Evolutionary conservation across 2,329 filamentous ascomycete genomes (phyloP).

Genomic region (Pseudodiploospora longispora): DNA sequence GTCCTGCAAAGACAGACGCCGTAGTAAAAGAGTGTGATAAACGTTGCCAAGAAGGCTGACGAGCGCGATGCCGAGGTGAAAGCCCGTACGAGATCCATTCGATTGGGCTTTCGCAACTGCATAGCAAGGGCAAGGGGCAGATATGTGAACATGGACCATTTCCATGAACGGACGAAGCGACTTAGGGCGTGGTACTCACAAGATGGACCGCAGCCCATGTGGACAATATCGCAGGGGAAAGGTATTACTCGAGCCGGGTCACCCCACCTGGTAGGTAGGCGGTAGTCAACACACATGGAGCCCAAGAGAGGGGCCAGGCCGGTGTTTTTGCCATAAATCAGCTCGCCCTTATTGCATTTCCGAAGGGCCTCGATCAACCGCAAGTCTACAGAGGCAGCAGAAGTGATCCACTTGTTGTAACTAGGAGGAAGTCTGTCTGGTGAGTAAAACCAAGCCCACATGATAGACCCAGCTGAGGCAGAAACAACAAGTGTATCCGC

Average conservation of each 20-base stretch:
- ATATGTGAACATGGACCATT: constrained; percentile 69
- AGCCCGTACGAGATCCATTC: constrained; percentile 41
- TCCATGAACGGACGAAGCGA: constrained; percentile 62
- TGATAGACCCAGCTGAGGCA: constrained; percentile 63
- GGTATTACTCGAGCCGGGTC: constrained; percentile 62
- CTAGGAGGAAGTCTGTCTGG: constrained; percentile 61
- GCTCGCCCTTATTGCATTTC: constrained; percentile 51
- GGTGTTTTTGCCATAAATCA: constrained; percentile 67
- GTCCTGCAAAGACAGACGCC: constrained; percentile 72
- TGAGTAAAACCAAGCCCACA: constrained; percentile 84
- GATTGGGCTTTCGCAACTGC: constrained; percentile 40
- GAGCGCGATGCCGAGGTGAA: constrained; percentile 58
- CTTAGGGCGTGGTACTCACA: constrained; percentile 67
- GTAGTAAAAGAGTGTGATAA: constrained; percentile 77
- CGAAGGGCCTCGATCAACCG: constrained; percentile 69
- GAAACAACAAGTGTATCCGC: constrained; percentile 67
- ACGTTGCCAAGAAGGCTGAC: constrained; percentile 68
- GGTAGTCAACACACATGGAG: constrained; percentile 64
- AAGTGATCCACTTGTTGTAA: constrained; percentile 77
- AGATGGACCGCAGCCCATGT: constrained; percentile 66
- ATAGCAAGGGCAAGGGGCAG: constrained; percentile 65
- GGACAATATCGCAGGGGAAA: constrained; percentile 76
- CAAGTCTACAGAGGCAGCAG: constrained; percentile 64
- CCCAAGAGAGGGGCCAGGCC: constrained; percentile 60
- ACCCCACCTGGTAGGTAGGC: constrained; percentile 61